Conservation (phyloP, 1,284 basidiomycete genomes). For the Bjerkandera adusta region DNA sequence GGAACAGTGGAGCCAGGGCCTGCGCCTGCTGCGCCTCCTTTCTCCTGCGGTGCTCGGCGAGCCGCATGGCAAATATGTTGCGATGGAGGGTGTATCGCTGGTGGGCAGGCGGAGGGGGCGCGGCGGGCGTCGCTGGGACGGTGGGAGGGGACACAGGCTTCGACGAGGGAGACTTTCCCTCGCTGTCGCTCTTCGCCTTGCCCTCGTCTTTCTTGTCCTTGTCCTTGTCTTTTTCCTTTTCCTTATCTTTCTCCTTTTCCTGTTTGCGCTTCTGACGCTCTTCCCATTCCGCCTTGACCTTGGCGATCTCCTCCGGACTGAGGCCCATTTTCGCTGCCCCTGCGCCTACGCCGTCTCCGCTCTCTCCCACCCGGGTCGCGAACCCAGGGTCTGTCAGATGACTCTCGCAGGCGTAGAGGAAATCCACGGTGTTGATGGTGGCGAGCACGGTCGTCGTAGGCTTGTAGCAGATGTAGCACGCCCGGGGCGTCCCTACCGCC, state of each 20-base stretch:
- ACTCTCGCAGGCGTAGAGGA: conserved; percentile 66
- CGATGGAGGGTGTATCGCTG: conserved; percentile 39
- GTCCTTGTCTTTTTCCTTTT: conserved; percentile 40
- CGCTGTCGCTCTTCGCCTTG: conserved; percentile 17
- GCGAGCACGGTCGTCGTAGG: conserved; percentile 74
- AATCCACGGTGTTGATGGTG: conserved; percentile 72
- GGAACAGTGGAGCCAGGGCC: conserved; percentile 38
- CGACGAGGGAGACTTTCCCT: conserved; percentile 16
- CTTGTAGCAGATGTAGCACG: conserved; percentile 72
- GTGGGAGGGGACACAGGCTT: conserved; percentile 20
- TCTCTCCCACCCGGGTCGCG: conserved; percentile 52
- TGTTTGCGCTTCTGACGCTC: conserved; percentile 53
- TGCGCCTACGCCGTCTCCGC: conserved; percentile 30
- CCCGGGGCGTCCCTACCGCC: conserved; percentile 65
- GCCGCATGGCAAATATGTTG: conserved; percentile 39
- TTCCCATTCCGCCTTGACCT: conserved; percentile 78
- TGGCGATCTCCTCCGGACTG: conserved; percentile 68
- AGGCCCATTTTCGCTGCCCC: conserved; percentile 40
- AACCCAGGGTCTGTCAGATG: conserved; percentile 73
- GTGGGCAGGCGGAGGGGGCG: conserved; percentile 26
- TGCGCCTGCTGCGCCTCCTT: conserved; percentile 35
- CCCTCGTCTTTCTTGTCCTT: conserved; percentile 25
- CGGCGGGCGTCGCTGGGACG: conserved; percentile 16
- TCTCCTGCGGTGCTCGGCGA: conserved; percentile 37
- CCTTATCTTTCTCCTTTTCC: conserved; percentile 54